Conservation (phyloP, 306 rosid species). For the Acacia crassicarpa region DNA sequence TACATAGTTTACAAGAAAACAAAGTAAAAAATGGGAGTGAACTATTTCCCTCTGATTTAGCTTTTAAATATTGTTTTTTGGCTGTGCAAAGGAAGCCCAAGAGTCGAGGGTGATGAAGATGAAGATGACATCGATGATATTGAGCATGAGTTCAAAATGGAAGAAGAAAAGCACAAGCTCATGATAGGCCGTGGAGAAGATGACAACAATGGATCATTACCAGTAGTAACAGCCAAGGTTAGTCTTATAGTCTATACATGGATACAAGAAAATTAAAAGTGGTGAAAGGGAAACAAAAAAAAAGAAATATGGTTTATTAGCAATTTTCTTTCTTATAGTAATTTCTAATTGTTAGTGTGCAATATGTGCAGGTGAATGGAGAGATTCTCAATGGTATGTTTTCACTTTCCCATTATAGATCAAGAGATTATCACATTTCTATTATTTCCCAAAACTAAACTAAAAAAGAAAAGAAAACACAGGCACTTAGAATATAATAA, state of each 20-base stretch:
- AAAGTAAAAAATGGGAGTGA: background rate
- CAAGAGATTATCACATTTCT: background rate
- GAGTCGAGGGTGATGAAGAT: conserved; percentile 93
- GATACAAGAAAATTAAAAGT: background rate
- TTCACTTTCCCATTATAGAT: conserved; percentile 9
- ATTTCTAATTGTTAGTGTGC: conserved; percentile 15
- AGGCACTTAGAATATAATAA: background rate
- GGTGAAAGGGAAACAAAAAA: background rate
- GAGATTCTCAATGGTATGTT: conserved; percentile 56
- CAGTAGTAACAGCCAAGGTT: conserved; percentile 30
- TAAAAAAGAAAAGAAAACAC: background rate
- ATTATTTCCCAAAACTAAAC: background rate
- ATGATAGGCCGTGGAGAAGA: conserved; percentile 67
- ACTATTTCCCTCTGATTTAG: background rate
- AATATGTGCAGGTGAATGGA: conserved; percentile 64
- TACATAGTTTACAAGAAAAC: background rate
- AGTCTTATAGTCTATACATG: background rate
- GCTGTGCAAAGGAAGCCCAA: conserved; percentile 72
- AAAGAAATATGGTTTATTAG: background rate
- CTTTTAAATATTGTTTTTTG: conserved; percentile 15
- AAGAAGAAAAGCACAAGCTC: conserved; percentile 53
- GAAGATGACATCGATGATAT: conserved; percentile 95
- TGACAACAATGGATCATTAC: conserved; percentile 46
- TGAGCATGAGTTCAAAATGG: conserved; percentile 83
- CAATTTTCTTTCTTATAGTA: conserved; percentile 5